Evolutionary conservation across 768 basidiomycete genomes (phyloP), one percentile per base, ranked within the genome.

Genomic region (Podaxis carcinomalis): DNA sequence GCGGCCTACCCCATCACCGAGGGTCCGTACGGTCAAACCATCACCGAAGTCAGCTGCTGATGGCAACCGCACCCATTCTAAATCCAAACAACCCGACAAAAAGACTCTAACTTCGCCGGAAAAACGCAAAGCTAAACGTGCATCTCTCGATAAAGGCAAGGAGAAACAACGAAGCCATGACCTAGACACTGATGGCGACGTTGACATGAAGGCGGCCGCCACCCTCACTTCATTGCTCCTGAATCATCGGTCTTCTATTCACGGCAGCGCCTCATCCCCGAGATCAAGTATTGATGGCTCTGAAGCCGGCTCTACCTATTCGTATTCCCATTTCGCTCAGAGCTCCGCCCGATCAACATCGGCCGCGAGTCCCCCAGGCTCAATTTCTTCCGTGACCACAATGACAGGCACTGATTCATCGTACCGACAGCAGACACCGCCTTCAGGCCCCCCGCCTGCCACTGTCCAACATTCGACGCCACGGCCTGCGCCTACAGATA

Each of bases 131-230:
- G 71, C 69, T 25, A 83, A 79, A 67, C 66, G 70, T 53, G 72
- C 69, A 56, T 69, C 77, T 16, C 64, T 68, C 39, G 75, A 77
- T 65, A 85, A 81, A 71, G 79, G 83, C 64, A 84, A 85, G 64
- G 77, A 73, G 53, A 83, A 77, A 62, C 74, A 75, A 64, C 67
- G 16, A 27, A 73, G 63, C 55, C 67, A 68, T 69, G 69, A 70
- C 56, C 73, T 76, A 59, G 78, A 80, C 56, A 75, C 74, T 13
- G 83, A 83, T 61, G 82, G 78, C 11, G 87, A 87, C 66, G 78
- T 88, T 53, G 90, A 91, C 70, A 88, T 92, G 82, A 89, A 92
- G 71, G 91, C 90, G 42, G 91, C 90, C 5, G 89, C 87, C 27
- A 89, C 91, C 7, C 76, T 93, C 64, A 92, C 91, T 0, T 86